Evolutionary conservation across 441 rosid species (phyloP).

Genomic region (Lagerstroemia fauriei): DNA sequence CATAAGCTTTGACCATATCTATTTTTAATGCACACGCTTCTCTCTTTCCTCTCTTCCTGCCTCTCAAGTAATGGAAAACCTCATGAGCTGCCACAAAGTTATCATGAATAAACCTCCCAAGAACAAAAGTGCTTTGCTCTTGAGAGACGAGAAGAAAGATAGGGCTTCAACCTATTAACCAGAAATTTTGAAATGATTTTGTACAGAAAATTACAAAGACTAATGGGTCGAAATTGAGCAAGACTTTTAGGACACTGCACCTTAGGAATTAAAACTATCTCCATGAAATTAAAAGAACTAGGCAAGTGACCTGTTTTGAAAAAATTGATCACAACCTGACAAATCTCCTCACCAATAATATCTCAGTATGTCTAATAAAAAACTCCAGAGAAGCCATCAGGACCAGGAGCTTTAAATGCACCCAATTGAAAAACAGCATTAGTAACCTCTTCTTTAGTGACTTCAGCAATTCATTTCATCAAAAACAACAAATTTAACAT

Average conservation of each 20-base stretch:
- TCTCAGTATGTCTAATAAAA: background rate
- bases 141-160: background rate
- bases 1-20: background rate
- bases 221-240: background rate
- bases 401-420: background rate
- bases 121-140: background rate
- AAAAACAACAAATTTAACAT: too few relatives aligned
- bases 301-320: background rate
- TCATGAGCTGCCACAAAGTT: background rate
- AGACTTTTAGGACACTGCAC: background rate
- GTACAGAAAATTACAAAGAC: background rate
- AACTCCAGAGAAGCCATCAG: conserved; percentile 2
- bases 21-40: background rate
- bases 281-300: background rate
- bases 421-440: background rate
- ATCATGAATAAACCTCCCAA: background rate
- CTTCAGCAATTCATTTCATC: background rate
- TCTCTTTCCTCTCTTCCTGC: background rate
- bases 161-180: background rate
- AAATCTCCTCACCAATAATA: background rate
- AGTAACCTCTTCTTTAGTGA: background rate
- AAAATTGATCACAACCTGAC: background rate
- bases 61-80: background rate
- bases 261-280: background rate
- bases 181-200: background rate